A percentile compares a stretch with the other conserved stretches of the same genome.
phyloP scores from a whole-genome alignment of 1,284 basidiomycete species.

The Anthracocystis walkeri region DNA sequence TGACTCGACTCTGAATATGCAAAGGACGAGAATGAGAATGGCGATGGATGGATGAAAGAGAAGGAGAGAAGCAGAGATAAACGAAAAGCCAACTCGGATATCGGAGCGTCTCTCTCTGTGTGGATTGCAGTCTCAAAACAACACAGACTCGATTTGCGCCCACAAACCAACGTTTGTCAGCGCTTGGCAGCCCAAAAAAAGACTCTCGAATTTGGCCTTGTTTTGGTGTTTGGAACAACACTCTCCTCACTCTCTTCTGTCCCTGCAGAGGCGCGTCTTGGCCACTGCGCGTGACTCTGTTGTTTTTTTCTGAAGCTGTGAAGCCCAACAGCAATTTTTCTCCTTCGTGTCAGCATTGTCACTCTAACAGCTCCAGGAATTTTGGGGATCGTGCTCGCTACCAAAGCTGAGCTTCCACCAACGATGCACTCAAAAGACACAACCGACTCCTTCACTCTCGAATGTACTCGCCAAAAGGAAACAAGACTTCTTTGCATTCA shows the following conservation, averaged over 20 bases:
- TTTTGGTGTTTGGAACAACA: constrained; percentile 6
- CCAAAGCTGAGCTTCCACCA: neutral
- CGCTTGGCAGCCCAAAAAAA: neutral
- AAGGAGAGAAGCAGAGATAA: neutral
- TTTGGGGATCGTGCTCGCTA: neutral
- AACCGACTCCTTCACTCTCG: neutral
- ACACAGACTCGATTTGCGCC: constrained; percentile 4
- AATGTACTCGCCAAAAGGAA: neutral
- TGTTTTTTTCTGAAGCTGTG: neutral
- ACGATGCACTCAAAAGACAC: neutral
- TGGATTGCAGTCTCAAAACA: constrained; percentile 17
- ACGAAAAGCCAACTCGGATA: constrained; percentile 2
- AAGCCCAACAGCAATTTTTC: neutral
- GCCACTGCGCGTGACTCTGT: constrained; percentile 17
- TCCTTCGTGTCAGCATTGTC: neutral
- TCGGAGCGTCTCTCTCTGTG: constrained; percentile 1
- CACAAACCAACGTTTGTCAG: too few relatives aligned
- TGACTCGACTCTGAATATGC: too few relatives aligned
- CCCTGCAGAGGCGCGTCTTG: constrained; percentile 10
- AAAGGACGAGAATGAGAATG: neutral
- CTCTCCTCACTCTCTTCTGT: neutral
- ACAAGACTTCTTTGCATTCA: neutral
- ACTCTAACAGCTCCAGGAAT: neutral
- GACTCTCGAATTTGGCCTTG: neutral
- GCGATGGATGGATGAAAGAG: constrained; percentile 1